Conservation (phyloP, 192 early-diverging fungal genomes). For the Gamsiella multidivaricata region DNA sequence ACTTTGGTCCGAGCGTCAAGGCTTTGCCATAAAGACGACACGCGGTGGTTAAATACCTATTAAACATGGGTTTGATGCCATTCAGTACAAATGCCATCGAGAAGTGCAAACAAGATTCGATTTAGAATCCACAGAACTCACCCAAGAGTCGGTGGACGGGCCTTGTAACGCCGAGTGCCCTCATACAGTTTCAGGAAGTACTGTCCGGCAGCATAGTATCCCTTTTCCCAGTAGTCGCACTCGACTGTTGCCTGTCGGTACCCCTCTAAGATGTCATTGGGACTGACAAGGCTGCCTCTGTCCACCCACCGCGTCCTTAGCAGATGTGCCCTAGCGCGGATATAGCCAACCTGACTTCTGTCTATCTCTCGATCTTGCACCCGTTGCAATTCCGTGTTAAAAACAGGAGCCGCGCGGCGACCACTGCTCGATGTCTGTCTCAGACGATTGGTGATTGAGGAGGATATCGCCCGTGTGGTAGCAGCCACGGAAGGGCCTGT, state of each 20-base stretch:
- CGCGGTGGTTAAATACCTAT: conserved; percentile 21
- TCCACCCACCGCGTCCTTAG: conserved; percentile 69
- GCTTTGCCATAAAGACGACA: conserved; percentile 54
- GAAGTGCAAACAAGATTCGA: too few species aligned
- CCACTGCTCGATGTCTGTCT: background rate
- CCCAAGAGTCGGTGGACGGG: conserved; percentile 3
- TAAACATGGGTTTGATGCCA: too few species aligned
- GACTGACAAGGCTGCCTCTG: conserved; percentile 54
- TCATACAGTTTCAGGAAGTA: conserved; percentile 71
- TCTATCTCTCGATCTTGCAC: conserved; percentile 24
- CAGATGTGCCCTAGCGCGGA: conserved; percentile 55
- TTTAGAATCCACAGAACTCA: conserved; percentile 1
- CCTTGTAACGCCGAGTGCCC: conserved; percentile 11
- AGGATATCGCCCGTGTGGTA: background rate
- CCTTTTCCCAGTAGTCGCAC: conserved; percentile 74
- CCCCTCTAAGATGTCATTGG: conserved; percentile 54
- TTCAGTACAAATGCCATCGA: too few species aligned
- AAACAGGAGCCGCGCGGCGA: background rate
- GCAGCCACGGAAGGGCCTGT: background rate
- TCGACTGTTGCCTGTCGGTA: conserved; percentile 44
- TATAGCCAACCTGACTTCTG: conserved; percentile 9
- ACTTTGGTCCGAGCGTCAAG: conserved; percentile 75
- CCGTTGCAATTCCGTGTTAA: conserved; percentile 10
- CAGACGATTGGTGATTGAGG: background rate
- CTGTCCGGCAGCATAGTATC: conserved; percentile 67